These are phyloP conservation scores for Coprinopsis strossmayeri DNA, from an alignment of 768 basidiomycete species.

Conservation along the genomic window DNA sequence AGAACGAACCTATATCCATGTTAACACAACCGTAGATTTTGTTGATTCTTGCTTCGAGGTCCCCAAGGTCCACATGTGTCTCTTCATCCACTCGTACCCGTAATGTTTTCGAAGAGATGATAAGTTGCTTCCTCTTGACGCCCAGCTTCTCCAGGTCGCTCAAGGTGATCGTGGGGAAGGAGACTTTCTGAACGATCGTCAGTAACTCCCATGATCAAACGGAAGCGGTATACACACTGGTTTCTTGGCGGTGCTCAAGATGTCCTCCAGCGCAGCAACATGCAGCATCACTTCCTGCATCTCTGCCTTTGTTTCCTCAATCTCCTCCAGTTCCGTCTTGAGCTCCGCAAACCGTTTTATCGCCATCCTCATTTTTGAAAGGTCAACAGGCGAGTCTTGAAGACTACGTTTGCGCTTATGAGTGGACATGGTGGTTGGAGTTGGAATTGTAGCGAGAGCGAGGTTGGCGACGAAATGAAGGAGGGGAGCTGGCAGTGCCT, in stretches of 20 bases:
- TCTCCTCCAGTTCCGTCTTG: too few species aligned
- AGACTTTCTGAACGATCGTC: not conserved
- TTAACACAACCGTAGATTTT: not conserved
- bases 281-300: not conserved
- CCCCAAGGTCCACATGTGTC: not conserved
- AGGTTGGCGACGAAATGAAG: too few species aligned
- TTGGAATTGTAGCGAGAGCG: too few species aligned
- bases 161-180: not conserved
- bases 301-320: too few species aligned
- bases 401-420: constrained; percentile 2
- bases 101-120: not conserved
- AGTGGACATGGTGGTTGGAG: not conserved
- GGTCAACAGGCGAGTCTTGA: not conserved
- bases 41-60: not conserved
- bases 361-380: constrained; percentile 2
- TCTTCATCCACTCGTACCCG: not conserved
- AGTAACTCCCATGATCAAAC: not conserved
- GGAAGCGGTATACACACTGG: not conserved
- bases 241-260: not conserved
- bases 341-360: not conserved
- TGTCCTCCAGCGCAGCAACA: not conserved
- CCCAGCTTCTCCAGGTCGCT: not conserved
- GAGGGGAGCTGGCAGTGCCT: too few species aligned
- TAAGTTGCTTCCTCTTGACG: not conserved
- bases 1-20: not conserved